phyloP scores from a whole-genome alignment of 1,284 basidiomycete species.

The Boletus smithii region DNA sequence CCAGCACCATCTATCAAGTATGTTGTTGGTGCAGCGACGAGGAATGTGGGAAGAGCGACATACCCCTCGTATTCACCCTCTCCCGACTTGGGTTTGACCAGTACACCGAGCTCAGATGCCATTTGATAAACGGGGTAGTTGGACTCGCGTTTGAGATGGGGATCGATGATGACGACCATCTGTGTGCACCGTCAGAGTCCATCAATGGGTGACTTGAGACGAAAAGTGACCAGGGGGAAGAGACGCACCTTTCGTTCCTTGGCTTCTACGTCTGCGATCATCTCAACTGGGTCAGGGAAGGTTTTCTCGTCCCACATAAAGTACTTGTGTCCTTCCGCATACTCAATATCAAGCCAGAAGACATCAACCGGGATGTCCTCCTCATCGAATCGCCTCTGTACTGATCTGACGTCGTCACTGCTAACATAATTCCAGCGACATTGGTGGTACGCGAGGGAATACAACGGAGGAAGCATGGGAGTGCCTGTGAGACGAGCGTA shows the following conservation, averaged over 20 bases:
- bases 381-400: constrained; percentile 87
- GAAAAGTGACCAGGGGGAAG: no score
- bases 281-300: constrained; percentile 92
- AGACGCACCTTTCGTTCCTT: constrained; percentile 76
- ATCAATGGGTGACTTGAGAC: background rate
- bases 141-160: constrained; percentile 85
- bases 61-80: constrained; percentile 85
- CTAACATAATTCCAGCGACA: constrained; percentile 98
- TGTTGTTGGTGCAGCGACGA: background rate
- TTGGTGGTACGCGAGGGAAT: constrained; percentile 94
- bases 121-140: constrained; percentile 85
- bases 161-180: constrained; percentile 98
- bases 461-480: constrained; percentile 84
- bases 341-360: constrained; percentile 99
- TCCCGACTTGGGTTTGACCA: constrained; percentile 80
- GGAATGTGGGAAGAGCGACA: background rate
- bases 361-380: constrained; percentile 95
- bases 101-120: constrained; percentile 75
- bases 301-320: constrained; percentile 93
- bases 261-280: constrained; percentile 87
- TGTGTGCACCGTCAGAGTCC: constrained; percentile 31
- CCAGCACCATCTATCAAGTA: constrained; percentile 79
- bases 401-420: constrained; percentile 84
- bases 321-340: constrained; percentile 92
- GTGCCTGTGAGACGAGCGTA: constrained; percentile 86